Conservation (phyloP, 768 basidiomycete species). For the Neoboletus brunneissimus region DNA sequence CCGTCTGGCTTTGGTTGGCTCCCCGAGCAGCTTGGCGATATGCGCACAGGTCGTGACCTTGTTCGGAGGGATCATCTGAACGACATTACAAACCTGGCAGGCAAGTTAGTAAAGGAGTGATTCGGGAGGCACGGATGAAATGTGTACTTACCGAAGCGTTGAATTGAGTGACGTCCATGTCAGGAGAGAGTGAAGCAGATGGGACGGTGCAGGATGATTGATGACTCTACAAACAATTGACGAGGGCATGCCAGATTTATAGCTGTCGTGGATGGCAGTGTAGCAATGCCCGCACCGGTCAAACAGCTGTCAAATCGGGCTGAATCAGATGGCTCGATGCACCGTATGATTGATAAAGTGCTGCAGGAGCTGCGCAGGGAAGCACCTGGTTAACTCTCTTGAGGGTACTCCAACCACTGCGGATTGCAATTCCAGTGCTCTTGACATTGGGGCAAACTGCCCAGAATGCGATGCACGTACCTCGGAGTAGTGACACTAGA, state of each 20-base stretch:
- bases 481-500: not conserved
- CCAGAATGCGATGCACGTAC: not conserved
- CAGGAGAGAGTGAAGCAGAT: not conserved
- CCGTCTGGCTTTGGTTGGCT: conserved; percentile 70
- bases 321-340: not conserved
- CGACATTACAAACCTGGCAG: conserved; percentile 61
- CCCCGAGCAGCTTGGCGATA: conserved; percentile 73
- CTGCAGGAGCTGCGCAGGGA: not conserved
- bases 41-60: conserved; percentile 76
- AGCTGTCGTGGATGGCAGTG: not conserved
- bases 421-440: not conserved
- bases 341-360: not conserved
- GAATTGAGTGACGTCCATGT: conserved; percentile 19
- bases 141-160: conserved; percentile 15
- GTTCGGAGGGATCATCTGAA: conserved; percentile 62
- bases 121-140: not conserved
- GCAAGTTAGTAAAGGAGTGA: not conserved
- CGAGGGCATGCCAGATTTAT: not conserved
- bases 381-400: not conserved
- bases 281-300: not conserved
- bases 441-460: not conserved
- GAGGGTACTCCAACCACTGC: not conserved
- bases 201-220: not conserved
- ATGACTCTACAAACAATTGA: not conserved
- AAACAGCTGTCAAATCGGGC: not conserved